phyloP scores from a whole-genome alignment of 805 yeast species.

The Kluyveromyces nonfermentans region DNA sequence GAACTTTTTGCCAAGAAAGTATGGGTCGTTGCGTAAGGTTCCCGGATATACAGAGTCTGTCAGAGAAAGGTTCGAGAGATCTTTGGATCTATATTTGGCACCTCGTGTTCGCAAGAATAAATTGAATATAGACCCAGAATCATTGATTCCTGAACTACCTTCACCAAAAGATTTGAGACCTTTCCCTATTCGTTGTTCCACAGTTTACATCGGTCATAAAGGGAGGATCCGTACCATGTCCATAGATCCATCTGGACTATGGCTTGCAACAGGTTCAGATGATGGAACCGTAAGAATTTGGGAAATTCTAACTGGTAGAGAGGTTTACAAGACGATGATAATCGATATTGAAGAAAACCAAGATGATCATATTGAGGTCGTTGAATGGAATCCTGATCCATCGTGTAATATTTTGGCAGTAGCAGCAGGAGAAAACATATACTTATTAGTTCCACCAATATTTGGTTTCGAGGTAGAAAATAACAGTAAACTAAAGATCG shows the following conservation, averaged over 20 bases:
- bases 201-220: constrained; percentile 72
- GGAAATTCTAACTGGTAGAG: constrained; percentile 94
- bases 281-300: constrained; percentile 94
- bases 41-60: constrained; percentile 85
- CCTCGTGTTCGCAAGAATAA: constrained; percentile 91
- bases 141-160: constrained; percentile 90
- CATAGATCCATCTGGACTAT: constrained; percentile 81
- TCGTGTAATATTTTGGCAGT: constrained; percentile 73
- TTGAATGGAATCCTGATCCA: constrained; percentile 85
- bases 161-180: constrained; percentile 95
- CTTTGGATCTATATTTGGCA: constrained; percentile 87
- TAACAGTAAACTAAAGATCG: constrained; percentile 65
- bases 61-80: constrained; percentile 88
- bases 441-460: constrained; percentile 78
- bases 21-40: constrained; percentile 72
- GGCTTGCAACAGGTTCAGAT: constrained; percentile 97
- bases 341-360: constrained; percentile 43
- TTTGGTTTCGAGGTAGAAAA: constrained; percentile 86
- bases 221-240: constrained; percentile 76
- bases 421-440: constrained; percentile 71
- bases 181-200: constrained; percentile 87
- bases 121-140: constrained; percentile 90
- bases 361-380: constrained; percentile 70
- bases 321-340: constrained; percentile 59
- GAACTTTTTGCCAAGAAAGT: constrained; percentile 77